These are phyloP conservation scores for Meredithiella fracta DNA, from an alignment of 2,329 filamentous ascomycete genomes.

Conservation along the genomic window DNA sequence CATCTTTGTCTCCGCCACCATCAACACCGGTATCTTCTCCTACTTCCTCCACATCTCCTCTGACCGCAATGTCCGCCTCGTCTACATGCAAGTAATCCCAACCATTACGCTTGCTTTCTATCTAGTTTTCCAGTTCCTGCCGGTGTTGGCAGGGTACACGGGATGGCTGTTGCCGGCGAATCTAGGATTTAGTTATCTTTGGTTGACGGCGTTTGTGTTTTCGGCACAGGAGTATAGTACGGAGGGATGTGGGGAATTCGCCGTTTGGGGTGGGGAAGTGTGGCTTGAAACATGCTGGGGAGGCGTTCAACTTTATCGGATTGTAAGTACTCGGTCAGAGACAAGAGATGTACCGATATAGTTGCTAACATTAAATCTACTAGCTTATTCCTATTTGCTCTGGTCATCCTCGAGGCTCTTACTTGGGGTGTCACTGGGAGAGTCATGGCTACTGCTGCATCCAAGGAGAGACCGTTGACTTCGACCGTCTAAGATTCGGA, in stretches of 20 bases:
- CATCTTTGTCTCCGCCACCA: slow-evolving; percentile 16
- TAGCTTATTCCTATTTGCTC: slow-evolving; percentile 8
- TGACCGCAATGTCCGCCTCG: slow-evolving; percentile 15
- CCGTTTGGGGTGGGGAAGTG: slow-evolving; percentile 11
- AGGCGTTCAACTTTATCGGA: slow-evolving; percentile 18
- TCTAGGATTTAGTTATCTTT: slow-evolving; percentile 18
- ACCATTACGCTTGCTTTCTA: slow-evolving; percentile 17
- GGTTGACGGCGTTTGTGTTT: slow-evolving; percentile 19
- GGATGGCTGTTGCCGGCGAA: slow-evolving; percentile 17
- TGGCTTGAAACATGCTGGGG: slow-evolving; percentile 16
- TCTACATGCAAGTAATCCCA: slow-evolving; percentile 18
- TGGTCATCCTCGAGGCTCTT: slow-evolving; percentile 3
- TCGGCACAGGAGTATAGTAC: slow-evolving; percentile 17
- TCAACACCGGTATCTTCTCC: slow-evolving; percentile 18
- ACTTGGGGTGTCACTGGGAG: slow-evolving; percentile 4
- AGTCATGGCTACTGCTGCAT: background rate
- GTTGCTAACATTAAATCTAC: slow-evolving; percentile 1
- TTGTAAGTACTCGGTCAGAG: slow-evolving; percentile 16
- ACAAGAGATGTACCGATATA: too few species aligned
- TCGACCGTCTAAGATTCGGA: background rate
- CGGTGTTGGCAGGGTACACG: slow-evolving; percentile 15
- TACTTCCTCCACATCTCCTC: slow-evolving; percentile 16
- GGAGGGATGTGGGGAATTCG: slow-evolving; percentile 12
- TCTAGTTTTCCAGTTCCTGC: slow-evolving; percentile 15
- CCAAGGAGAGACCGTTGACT: background rate